Evolutionary conservation across 2,329 filamentous ascomycete genomes (phyloP).

Genomic region (Dendrostoma leiphaemia): DNA sequence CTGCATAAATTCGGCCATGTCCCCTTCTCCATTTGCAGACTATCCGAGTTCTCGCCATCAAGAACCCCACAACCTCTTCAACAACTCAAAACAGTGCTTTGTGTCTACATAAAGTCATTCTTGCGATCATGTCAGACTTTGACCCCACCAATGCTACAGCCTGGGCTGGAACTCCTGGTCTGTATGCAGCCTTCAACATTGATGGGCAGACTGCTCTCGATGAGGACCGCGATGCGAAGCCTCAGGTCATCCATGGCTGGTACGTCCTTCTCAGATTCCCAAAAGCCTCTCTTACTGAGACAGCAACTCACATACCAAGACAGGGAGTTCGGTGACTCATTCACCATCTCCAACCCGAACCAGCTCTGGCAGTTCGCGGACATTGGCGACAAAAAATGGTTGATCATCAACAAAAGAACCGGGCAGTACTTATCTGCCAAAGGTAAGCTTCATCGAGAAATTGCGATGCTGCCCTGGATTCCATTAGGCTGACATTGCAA

Average conservation of each 20-base stretch:
- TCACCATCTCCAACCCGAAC: conserved; percentile 5
- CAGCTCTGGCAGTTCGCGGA: conserved; percentile 9
- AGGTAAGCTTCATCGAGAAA: background rate
- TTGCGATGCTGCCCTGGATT: background rate
- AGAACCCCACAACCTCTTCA: no score
- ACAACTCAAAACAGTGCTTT: no score
- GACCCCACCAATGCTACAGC: conserved; percentile 2
- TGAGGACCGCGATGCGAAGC: conserved; percentile 1
- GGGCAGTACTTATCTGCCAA: conserved; percentile 9
- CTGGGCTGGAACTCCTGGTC: background rate
- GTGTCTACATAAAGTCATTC: no score
- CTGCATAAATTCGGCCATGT: no score
- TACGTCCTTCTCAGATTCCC: background rate
- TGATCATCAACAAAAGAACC: conserved; percentile 13
- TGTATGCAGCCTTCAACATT: conserved; percentile 2
- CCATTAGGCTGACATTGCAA: background rate
- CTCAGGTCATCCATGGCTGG: conserved; percentile 4
- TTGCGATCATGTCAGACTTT: conserved; percentile 7
- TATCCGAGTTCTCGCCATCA: no score
- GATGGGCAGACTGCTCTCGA: conserved; percentile 9
- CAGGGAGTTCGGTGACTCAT: conserved; percentile 5
- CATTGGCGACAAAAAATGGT: conserved; percentile 11
- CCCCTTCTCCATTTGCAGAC: no score
- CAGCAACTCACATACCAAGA: background rate
- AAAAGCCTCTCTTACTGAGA: background rate